Evolutionary conservation across 2,329 filamentous ascomycete genomes (phyloP).

Genomic region (Fusarium denticulatum): DNA sequence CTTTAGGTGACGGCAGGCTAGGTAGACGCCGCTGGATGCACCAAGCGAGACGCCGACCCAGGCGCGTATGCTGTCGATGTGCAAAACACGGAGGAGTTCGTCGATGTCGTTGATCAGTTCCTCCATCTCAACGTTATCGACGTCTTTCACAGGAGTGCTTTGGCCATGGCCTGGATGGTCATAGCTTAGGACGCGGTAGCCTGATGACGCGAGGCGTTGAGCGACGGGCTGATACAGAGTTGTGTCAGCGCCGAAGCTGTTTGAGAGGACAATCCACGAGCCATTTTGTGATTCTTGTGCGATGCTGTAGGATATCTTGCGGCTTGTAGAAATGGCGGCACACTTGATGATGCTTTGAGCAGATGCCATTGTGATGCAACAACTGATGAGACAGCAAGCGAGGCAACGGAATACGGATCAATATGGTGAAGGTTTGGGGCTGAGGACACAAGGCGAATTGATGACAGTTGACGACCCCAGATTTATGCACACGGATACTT

Average conservation of each 20-base stretch:
- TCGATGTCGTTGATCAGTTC: neutral
- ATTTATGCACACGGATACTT: neutral
- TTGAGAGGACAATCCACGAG: neutral
- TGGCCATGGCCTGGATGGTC: neutral
- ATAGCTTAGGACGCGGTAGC: conserved; percentile 1
- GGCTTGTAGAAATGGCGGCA: neutral
- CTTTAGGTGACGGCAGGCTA: neutral
- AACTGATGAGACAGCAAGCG: no score
- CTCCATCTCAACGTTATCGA: neutral
- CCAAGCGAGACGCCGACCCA: conserved; percentile 11
- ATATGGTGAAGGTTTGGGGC: no score
- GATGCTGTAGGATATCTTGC: neutral
- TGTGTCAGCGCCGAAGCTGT: conserved; percentile 1
- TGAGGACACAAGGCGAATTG: rapidly evolving
- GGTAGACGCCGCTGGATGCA: neutral
- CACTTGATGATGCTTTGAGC: neutral
- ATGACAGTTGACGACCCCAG: rapidly evolving
- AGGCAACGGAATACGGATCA: neutral
- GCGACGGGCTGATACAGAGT: neutral
- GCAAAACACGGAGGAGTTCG: neutral
- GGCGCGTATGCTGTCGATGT: neutral
- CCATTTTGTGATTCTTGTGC: neutral
- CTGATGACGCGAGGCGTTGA: neutral
- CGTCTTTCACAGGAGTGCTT: neutral
- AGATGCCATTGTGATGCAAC: neutral